Evolutionary conservation across 331 rosid species (phyloP), one percentile per base, ranked within the genome.

Genomic region (Quercus tomentella): DNA sequence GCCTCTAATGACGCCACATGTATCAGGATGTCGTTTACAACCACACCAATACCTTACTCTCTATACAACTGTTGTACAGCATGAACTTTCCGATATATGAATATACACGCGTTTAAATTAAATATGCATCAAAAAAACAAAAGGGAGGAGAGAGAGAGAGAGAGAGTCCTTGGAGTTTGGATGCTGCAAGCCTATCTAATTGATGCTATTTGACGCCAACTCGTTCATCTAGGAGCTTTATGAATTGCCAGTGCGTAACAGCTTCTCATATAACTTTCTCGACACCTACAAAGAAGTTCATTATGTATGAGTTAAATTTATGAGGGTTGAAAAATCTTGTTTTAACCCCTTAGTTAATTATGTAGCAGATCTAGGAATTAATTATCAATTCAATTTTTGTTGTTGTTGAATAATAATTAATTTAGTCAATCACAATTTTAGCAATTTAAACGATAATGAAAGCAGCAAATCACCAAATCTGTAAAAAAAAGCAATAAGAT

Each of bases 211-310:
- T 33, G 17, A 18, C 52, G 2, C n/a, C n/a, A 18, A 18, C 28
- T 67, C 11, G 26, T 31, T 22, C 9, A 65, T 6, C 18, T 15
- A 15, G 52, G 31, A 8, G 17, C 1, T 74, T 8, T 57, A 83
- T 25, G 41, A 76, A 55, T 10, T 82, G 72, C 70, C 56, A 52
- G 68, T 65, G 26, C 33, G 81, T 61, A 21, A 55, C 56, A 78
- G 77, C 72, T 72, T 78, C 75, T 83, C 86, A 76, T 75, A n/a
- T 3, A 72, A 78, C 68, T 75, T 79, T 77, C 88, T 76, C 68
- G 80, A 75, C 33, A 76, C 41, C 86, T 84, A 81, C 23, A 31
- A 75, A 57, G 76, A 52, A 78, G 65, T 52, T 45, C 15, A 65
- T 4, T 7, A 4, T 35, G 7, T 4, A 0, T 67, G 0, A 17